These are phyloP conservation scores for Arabis alpina DNA, from an alignment of 345 rosid species.

Conservation along the genomic window DNA sequence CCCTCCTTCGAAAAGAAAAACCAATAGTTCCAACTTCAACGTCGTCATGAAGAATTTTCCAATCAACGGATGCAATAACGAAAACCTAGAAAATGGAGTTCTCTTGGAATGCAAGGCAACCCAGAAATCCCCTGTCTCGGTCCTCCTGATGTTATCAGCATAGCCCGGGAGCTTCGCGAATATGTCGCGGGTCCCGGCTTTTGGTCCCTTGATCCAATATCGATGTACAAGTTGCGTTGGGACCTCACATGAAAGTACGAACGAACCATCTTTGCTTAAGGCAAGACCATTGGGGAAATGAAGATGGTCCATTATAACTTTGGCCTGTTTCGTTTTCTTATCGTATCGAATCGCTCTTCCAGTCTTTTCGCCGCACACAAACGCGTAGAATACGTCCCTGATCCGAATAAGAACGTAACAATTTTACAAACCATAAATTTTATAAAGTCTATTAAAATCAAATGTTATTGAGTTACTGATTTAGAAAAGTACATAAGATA, in stretches of 20 bases:
- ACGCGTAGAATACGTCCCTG: slow-evolving; percentile 45
- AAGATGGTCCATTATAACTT: slow-evolving; percentile 50
- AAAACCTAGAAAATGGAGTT: slow-evolving; percentile 45
- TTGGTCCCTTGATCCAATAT: slow-evolving; percentile 51
- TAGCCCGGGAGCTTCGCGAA: slow-evolving; percentile 61
- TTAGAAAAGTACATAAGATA: too few relatives aligned
- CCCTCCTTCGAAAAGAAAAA: slow-evolving; percentile 55
- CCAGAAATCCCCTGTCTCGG: slow-evolving; percentile 64
- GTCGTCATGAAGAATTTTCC: slow-evolving; percentile 52
- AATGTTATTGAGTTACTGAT: too few relatives aligned
- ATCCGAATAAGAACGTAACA: slow-evolving; percentile 1
- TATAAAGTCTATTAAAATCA: too few relatives aligned
- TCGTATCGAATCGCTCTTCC: slow-evolving; percentile 69
- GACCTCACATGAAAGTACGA: slow-evolving; percentile 59
- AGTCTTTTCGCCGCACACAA: slow-evolving; percentile 57
- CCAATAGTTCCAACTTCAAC: slow-evolving; percentile 49
- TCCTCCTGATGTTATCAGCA: slow-evolving; percentile 66
- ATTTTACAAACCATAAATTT: not conserved
- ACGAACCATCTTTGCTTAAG: slow-evolving; percentile 62
- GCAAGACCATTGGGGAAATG: slow-evolving; percentile 80
- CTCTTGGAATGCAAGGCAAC: slow-evolving; percentile 56
- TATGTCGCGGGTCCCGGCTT: slow-evolving; percentile 44
- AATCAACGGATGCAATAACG: slow-evolving; percentile 44
- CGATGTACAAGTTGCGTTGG: slow-evolving; percentile 47
- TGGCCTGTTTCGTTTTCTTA: slow-evolving; percentile 54